Base-by-base conservation (phyloP, 805 yeast species). In the Pichia scutulata region DNA sequence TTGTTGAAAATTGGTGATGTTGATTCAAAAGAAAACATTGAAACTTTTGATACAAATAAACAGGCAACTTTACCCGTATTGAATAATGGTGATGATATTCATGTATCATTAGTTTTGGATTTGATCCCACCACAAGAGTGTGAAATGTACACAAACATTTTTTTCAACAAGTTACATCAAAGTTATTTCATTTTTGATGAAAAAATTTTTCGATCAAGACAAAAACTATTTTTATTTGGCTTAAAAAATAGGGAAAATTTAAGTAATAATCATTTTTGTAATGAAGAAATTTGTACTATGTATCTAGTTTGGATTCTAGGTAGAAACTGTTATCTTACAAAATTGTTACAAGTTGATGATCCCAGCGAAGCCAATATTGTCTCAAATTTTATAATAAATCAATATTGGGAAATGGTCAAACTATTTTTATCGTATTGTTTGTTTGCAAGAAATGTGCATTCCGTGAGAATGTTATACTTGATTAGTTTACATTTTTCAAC, bases 241-340 rank as follows among this genome's bases (percentile, higher is more conserved):
- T 39, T 49, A 14, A 50, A 28, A 12, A 28, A 39, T 23, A 25
- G 28, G 22, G 22, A 51, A 7, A 37, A 19, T 1, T 24, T 23
- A 5, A 36, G 41, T 1, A 24, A 19, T 22, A 22, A 43, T n/a
- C 22, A 39, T 22, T 56, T 57, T 39, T 48, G 51, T 19, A 56
- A 54, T 46, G 60, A 57, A 37, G 62, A 58, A 48, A 56, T 70
- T 19, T 71, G 74, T 39, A 60, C 68, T 26, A 65, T 72, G 18
- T 72, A 70, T 52, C 54, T 71, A 37, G 71, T 71, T 7, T 71
- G 70, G 70, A 55, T 66, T 18, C 43, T 67, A 14, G 68, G 64
- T 0, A 48, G 60, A 24, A 54, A 56, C 23, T 55, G 54, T 26
- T 50, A 43, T 41, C 41, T 53, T 26, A 50, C 48, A 19, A 43